Evolutionary conservation across 768 basidiomycete species (phyloP).

Genomic region (Amanita rimosa): DNA sequence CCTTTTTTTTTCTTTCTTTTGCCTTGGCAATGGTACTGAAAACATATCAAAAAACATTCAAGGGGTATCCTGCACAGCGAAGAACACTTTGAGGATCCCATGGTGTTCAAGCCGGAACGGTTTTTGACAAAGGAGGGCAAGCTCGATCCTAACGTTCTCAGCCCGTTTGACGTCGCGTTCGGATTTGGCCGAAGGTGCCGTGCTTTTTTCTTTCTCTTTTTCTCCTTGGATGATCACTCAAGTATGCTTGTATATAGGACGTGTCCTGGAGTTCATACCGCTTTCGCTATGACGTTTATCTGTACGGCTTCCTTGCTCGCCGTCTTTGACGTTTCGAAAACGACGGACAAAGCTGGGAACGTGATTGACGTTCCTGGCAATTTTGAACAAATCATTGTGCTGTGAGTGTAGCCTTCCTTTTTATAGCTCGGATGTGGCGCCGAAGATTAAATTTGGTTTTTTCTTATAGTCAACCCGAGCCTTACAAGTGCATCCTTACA

Average conservation of each 20-base stretch:
- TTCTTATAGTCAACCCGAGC: background rate
- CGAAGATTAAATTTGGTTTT: background rate
- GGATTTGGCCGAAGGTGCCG: constrained; percentile 4
- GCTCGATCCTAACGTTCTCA: background rate
- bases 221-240: background rate
- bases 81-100: background rate
- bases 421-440: background rate
- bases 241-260: background rate
- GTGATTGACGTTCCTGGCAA: background rate
- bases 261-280: constrained; percentile 3
- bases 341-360: constrained; percentile 1
- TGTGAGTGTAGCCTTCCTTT: background rate
- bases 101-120: constrained; percentile 1
- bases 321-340: constrained; percentile 1
- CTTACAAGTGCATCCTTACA: background rate
- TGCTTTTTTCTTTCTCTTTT: background rate
- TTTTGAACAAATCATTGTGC: background rate
- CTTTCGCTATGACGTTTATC: background rate
- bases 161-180: constrained; percentile 4
- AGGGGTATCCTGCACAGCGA: constrained; percentile 3
- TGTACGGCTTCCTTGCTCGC: constrained; percentile 2
- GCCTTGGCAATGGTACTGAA: background rate
- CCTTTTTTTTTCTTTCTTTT: background rate
- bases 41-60: background rate
- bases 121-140: constrained; percentile 3